Evolutionary conservation across 2,329 filamentous ascomycete species (phyloP).

Genomic region (Penicillium rolfsii): DNA sequence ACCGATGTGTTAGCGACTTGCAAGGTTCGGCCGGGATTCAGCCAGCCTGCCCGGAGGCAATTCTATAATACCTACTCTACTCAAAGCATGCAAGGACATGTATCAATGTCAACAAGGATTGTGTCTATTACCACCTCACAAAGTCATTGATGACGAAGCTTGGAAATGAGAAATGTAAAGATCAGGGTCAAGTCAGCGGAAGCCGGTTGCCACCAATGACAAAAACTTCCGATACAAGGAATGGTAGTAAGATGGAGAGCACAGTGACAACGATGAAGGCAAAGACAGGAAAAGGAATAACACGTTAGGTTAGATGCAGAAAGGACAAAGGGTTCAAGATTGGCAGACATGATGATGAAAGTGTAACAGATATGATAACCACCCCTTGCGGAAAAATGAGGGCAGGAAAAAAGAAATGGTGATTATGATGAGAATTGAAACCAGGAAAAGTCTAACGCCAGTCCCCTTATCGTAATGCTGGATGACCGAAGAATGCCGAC

Average conservation of each 20-base stretch:
- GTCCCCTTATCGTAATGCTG: constrained; percentile 37
- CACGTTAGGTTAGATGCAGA: constrained; percentile 15
- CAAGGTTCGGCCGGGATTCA: neutral
- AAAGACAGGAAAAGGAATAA: neutral
- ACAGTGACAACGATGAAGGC: constrained; percentile 12
- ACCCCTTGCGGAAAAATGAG: neutral
- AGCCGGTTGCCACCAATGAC: constrained; percentile 3
- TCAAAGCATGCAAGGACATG: neutral
- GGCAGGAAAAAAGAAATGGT: neutral
- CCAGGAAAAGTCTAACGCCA: constrained; percentile 37
- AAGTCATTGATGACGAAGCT: neutral
- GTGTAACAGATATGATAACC: neutral
- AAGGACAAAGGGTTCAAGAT: neutral
- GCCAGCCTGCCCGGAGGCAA: neutral
- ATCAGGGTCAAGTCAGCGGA: neutral
- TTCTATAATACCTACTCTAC: neutral
- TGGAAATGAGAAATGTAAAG: constrained; percentile 1
- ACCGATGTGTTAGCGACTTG: neutral
- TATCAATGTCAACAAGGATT: constrained; percentile 1
- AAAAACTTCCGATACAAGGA: constrained; percentile 8
- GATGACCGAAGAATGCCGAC: constrained; percentile 41
- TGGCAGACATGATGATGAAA: neutral
- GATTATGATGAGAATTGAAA: constrained; percentile 17
- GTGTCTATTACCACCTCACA: constrained; percentile 14
- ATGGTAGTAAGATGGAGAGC: constrained; percentile 5